Evolutionary conservation across 2,329 filamentous ascomycete species (phyloP), one percentile per base, ranked within the genome.

Genomic region (Aspergillus candidus): DNA sequence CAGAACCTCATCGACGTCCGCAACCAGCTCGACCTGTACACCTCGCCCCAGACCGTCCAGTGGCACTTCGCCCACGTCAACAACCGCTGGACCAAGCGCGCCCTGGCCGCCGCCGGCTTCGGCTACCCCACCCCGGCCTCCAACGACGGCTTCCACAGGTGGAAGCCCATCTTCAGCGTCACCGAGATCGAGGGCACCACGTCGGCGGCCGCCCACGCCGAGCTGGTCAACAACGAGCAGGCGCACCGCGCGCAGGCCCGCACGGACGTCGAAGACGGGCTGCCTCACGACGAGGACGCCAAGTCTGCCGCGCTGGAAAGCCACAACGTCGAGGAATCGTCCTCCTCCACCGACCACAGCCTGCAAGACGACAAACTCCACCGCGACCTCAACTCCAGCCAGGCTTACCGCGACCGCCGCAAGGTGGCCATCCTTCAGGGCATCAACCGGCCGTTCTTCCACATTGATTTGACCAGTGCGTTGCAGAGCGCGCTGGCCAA

Each of bases 1-100:
- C 93, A 97, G 68, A 84, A 88, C 56, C 75, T 97, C 32, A 94
- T 97, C 58, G 93, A 97, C 58, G 85, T 96, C 1, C 87, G 91
- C 58, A 94, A 95, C 65, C 90, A 96, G 62, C 81, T 97, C 18
- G 91, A 96, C 64, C 77, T 82, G 14, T 94, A 95, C 61, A 79
- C 88, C 1, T 67, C 84, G 0, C 91, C 91, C 0, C 82, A 89
- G 14, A 74, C 77, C 2, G 90, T 97, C 4, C 88, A 96, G 63
- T 97, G 91, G 90, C 93, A 97, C 67, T 84, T 97, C 51, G 88
- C 90, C n/a, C 85, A 83, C 67, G 86, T 97, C 71, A 89, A 84
- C 70, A 96, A 93, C 72, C 80, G 87, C 45, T 96, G 91, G 91
- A 91, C 89, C 17, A 95, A 95, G 72, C 85, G 89, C 29, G 90